Percentiles rank a stretch among this genome's conserved stretches.
Evolutionary conservation across 352 stramenopile species (phyloP).

Genomic region (Saprolegnia parasitica): DNA sequence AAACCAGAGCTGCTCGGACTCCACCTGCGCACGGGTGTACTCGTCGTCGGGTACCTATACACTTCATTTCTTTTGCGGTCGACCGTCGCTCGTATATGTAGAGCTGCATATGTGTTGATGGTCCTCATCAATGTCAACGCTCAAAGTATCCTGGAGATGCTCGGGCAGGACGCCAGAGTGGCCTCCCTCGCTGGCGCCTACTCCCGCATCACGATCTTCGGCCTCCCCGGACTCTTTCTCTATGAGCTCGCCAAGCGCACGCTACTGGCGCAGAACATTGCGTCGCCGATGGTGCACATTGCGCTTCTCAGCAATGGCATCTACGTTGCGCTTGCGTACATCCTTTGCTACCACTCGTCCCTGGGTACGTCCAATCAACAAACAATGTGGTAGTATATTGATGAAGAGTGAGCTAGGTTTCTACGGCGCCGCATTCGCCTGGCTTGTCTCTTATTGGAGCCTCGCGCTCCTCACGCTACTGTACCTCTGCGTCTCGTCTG

Average conservation of each 20-base stretch:
- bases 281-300: conserved; percentile 37
- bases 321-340: conserved; percentile 14
- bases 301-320: conserved; percentile 29
- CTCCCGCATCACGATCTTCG: conserved; percentile 12
- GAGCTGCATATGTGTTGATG: conserved; percentile 7
- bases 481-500: conserved; percentile 4
- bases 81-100: not conserved
- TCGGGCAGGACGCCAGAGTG: conserved; percentile 16
- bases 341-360: conserved; percentile 22
- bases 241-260: conserved; percentile 45
- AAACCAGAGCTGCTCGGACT: conserved; percentile 70
- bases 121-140: conserved; percentile 17
- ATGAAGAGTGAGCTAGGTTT: conserved; percentile 13
- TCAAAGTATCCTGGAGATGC: conserved; percentile 5
- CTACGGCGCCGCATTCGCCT: conserved; percentile 14
- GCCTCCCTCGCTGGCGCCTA: conserved; percentile 13
- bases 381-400: not conserved
- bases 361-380: not conserved
- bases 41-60: conserved; percentile 40
- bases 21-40: conserved; percentile 72
- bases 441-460: conserved; percentile 5
- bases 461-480: not conserved
- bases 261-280: conserved; percentile 40
- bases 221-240: conserved; percentile 36
- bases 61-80: not conserved